Percentiles rank a stretch among this genome's conserved stretches.
These are phyloP conservation scores for Croton laevigatus DNA, from an alignment of 441 rosid species.

Conservation along the genomic window DNA sequence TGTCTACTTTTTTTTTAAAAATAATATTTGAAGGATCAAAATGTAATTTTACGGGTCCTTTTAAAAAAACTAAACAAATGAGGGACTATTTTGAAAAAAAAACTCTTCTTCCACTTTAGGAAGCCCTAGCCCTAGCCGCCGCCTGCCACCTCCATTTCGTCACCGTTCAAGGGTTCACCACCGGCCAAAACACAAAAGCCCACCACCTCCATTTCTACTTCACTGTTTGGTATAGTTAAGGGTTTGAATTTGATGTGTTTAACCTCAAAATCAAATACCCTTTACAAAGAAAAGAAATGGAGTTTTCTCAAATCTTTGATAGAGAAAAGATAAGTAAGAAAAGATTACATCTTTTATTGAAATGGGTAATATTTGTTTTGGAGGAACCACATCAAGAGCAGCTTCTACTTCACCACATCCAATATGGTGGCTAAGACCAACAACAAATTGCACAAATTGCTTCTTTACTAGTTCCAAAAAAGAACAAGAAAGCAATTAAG, in stretches of 20 bases:
- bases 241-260: slow-evolving; percentile 6
- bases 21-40: too few relatives aligned
- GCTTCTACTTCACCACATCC: slow-evolving; percentile 25
- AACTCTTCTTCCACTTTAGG: too few relatives aligned
- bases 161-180: too few relatives aligned
- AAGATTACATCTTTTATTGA: slow-evolving; percentile 23
- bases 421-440: slow-evolving; percentile 29
- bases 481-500: slow-evolving; percentile 26
- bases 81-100: too few relatives aligned
- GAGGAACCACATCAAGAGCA: slow-evolving; percentile 17
- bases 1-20: too few relatives aligned
- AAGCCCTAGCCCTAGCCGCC: too few relatives aligned
- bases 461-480: slow-evolving; percentile 6
- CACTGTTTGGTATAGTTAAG: neutral
- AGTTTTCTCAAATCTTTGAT: slow-evolving; percentile 8
- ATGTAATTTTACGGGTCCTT: too few relatives aligned
- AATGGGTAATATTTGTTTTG: slow-evolving; percentile 64
- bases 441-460: slow-evolving; percentile 24
- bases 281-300: slow-evolving; percentile 18
- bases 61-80: too few relatives aligned
- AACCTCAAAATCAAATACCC: slow-evolving; percentile 9
- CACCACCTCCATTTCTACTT: too few relatives aligned
- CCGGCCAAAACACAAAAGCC: too few relatives aligned
- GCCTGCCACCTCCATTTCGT: too few relatives aligned
- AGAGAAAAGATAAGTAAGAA: slow-evolving; percentile 9